These are phyloP conservation scores for Phanerodontia chrysosporium DNA, from an alignment of 768 basidiomycete species.

Conservation along the genomic window DNA sequence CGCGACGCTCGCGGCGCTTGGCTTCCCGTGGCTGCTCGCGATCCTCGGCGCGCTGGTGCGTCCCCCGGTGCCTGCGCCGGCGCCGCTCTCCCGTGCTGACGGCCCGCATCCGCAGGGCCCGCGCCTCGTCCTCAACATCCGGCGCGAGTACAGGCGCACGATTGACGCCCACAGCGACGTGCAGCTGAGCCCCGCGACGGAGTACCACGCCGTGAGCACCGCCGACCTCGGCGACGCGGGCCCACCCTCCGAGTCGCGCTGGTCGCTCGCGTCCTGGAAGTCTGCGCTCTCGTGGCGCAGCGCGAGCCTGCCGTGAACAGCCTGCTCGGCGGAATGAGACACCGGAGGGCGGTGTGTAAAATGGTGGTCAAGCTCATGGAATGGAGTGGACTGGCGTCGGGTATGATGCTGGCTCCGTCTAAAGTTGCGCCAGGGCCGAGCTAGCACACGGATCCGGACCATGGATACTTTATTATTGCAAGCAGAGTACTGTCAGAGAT, in stretches of 20 bases:
- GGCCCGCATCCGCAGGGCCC: constrained; percentile 4
- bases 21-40: constrained; percentile 15
- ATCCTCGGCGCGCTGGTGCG: constrained; percentile 11
- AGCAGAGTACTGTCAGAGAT: background rate
- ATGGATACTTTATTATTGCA: background rate
- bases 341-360: no score
- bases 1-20: constrained; percentile 8
- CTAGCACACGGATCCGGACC: no score
- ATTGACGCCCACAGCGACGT: background rate
- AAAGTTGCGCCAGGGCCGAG: no score
- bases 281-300: background rate
- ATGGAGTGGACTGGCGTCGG: no score
- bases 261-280: background rate
- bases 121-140: constrained; percentile 14
- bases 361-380: no score
- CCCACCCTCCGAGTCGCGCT: background rate
- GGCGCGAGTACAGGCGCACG: background rate
- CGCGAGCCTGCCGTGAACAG: no score
- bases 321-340: no score
- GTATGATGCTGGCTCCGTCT: no score
- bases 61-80: background rate
- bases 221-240: background rate
- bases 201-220: background rate
- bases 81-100: background rate
- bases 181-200: background rate